Conservation (phyloP, 495 filamentous ascomycete genomes). For the Aspergillus egyptiacus region DNA sequence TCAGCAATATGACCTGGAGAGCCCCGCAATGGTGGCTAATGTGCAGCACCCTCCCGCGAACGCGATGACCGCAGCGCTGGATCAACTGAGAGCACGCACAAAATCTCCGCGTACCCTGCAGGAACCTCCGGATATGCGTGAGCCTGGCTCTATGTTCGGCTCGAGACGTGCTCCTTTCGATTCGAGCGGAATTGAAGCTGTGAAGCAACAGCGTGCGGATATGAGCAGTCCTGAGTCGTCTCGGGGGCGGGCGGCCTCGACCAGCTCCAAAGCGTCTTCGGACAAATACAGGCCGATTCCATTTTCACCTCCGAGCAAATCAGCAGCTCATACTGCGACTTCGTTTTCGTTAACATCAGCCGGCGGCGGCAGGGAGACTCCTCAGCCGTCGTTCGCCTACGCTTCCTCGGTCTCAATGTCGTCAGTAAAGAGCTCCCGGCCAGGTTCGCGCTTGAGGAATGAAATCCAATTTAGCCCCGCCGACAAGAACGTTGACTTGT, state of each 20-base stretch:
- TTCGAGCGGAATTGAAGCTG: constrained; percentile 36
- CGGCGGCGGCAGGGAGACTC: constrained; percentile 29
- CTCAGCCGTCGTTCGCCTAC: constrained; percentile 37
- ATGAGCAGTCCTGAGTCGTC: constrained; percentile 58
- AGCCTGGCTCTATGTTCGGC: constrained; percentile 15
- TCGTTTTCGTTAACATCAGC: constrained; percentile 40
- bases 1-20: constrained; percentile 91
- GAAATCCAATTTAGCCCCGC: constrained; percentile 67
- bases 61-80: constrained; percentile 72
- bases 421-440: constrained; percentile 55
- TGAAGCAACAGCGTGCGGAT: constrained; percentile 50
- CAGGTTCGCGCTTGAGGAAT: constrained; percentile 69
- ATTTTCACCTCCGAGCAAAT: constrained; percentile 38
- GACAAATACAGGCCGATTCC: constrained; percentile 31
- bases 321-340: constrained; percentile 42
- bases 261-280: constrained; percentile 46
- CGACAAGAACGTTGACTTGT: constrained; percentile 54
- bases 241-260: constrained; percentile 59
- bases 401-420: constrained; percentile 58
- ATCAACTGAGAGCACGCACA: constrained; percentile 43
- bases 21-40: constrained; percentile 70
- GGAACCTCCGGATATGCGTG: constrained; percentile 34
- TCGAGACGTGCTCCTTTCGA: constrained; percentile 38
- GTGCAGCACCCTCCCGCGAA: constrained; percentile 75
- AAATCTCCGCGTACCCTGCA: constrained; percentile 31